Percentiles rank a stretch among this genome's conserved stretches.
Evolutionary conservation across 192 early-diverging fungal genomes (phyloP).

Genomic region (Coemansia sp.): DNA sequence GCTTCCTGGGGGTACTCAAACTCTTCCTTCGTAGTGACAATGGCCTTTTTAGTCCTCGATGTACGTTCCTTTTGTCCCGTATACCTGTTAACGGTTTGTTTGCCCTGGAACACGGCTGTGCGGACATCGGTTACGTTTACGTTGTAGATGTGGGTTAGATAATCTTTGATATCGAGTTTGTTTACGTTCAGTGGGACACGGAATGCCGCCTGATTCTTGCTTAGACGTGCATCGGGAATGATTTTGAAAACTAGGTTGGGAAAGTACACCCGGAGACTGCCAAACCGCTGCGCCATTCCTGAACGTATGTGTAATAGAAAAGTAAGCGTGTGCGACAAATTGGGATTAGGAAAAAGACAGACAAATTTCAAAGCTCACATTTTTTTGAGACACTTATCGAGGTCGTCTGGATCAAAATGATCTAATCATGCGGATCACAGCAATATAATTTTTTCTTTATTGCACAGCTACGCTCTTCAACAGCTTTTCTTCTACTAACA

Average conservation of each 20-base stretch:
- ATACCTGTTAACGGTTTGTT: constrained; percentile 32
- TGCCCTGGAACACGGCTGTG: constrained; percentile 84
- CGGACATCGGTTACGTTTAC: constrained; percentile 82
- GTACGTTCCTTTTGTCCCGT: constrained; percentile 34
- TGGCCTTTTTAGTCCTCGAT: constrained; percentile 63
- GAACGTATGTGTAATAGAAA: background rate
- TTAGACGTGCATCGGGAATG: constrained; percentile 66
- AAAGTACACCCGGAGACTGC: constrained; percentile 72
- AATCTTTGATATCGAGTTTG: constrained; percentile 91
- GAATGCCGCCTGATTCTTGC: constrained; percentile 88
- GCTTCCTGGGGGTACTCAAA: constrained; percentile 61
- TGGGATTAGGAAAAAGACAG: background rate
- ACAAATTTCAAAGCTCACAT: background rate
- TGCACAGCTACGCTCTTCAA: background rate
- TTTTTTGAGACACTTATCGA: background rate
- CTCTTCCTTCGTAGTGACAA: constrained; percentile 67
- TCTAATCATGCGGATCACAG: background rate
- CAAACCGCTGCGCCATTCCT: constrained; percentile 48
- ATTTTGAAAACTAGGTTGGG: constrained; percentile 85
- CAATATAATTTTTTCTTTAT: constrained; percentile 14
- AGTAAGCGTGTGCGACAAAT: background rate
- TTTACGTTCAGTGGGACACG: constrained; percentile 83
- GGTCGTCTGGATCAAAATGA: background rate
- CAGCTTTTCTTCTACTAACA: background rate
- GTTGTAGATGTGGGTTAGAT: constrained; percentile 81